phyloP scores from a whole-genome alignment of 805 yeast species.

The Candida nonsorbophila region DNA sequence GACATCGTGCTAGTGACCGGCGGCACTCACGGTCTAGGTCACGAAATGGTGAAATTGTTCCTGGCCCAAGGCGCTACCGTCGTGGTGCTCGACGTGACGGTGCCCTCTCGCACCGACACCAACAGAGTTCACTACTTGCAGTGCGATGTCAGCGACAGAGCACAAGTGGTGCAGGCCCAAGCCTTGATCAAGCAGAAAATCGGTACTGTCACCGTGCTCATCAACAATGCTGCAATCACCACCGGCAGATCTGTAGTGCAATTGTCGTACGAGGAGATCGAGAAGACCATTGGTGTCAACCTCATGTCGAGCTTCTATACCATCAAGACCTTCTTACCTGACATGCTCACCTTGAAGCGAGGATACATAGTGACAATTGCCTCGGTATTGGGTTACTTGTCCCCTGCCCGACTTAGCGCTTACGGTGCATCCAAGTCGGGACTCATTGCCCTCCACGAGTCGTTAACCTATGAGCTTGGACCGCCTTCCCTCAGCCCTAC shows the following conservation, averaged over 20 bases:
- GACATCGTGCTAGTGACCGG: constrained; percentile 81
- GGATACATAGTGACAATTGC: constrained; percentile 82
- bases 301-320: constrained; percentile 66
- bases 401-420: constrained; percentile 76
- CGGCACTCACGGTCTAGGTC: constrained; percentile 77
- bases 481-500: constrained; percentile 38
- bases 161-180: constrained; percentile 38
- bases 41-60: constrained; percentile 49
- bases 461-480: constrained; percentile 66
- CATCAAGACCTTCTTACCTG: constrained; percentile 66
- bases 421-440: constrained; percentile 94
- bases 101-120: no score
- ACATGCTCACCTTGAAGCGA: constrained; percentile 52
- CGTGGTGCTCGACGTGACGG: constrained; percentile 58
- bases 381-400: constrained; percentile 77
- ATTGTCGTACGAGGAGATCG: constrained; percentile 52
- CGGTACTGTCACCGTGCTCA: constrained; percentile 61
- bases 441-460: constrained; percentile 76
- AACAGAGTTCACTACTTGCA: constrained; percentile 48
- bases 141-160: constrained; percentile 65
- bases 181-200: constrained; percentile 36
- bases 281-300: constrained; percentile 60
- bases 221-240: constrained; percentile 84
- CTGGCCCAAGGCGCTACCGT: constrained; percentile 40
- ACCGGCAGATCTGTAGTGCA: constrained; percentile 54